Percentiles rank a stretch among this genome's conserved stretches.
Conservation (phyloP, 2,329 filamentous ascomycete species). For the Daldinia eschscholtzii region DNA sequence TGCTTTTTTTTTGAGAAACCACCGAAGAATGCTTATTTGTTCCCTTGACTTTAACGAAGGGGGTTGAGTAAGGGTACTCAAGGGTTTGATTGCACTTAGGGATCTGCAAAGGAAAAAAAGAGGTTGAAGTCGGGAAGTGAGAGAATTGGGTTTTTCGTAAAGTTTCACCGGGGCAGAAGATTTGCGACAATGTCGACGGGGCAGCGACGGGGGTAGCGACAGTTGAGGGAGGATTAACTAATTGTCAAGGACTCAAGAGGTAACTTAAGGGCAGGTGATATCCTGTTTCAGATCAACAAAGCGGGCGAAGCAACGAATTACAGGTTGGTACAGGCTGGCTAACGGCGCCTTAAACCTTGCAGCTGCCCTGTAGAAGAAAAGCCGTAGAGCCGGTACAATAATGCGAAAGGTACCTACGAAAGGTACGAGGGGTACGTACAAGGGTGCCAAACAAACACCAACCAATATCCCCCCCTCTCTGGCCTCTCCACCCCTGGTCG, state of each 20-base stretch:
- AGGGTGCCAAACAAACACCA: conserved; percentile 38
- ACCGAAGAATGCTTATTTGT: conserved; percentile 6
- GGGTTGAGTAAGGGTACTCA: conserved; percentile 17
- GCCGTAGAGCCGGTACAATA: conserved; percentile 8
- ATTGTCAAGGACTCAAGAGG: conserved; percentile 20
- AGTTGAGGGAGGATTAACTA: conserved; percentile 7
- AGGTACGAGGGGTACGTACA: conserved; percentile 10
- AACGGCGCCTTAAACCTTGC: background rate
- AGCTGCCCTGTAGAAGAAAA: background rate
- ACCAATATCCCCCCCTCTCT: conserved; percentile 26
- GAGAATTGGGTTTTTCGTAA: conserved; percentile 23
- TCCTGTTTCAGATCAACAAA: conserved; percentile 44
- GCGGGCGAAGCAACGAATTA: conserved; percentile 40
- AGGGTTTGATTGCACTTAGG: conserved; percentile 11
- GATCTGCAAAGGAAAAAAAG: conserved; percentile 22
- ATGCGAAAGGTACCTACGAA: conserved; percentile 10
- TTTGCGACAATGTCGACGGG: conserved; percentile 31
- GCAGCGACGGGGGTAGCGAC: conserved; percentile 37
- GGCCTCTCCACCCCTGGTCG: conserved; percentile 31
- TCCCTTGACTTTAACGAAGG: background rate
- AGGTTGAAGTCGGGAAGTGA: conserved; percentile 25
- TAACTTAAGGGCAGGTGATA: conserved; percentile 36
- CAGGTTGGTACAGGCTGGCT: background rate
- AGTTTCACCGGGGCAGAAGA: conserved; percentile 38
- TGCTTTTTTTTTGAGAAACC: background rate